Evolutionary conservation across 805 yeast genomes (phyloP).

Genomic region (Kluyveromyces lactis): DNA sequence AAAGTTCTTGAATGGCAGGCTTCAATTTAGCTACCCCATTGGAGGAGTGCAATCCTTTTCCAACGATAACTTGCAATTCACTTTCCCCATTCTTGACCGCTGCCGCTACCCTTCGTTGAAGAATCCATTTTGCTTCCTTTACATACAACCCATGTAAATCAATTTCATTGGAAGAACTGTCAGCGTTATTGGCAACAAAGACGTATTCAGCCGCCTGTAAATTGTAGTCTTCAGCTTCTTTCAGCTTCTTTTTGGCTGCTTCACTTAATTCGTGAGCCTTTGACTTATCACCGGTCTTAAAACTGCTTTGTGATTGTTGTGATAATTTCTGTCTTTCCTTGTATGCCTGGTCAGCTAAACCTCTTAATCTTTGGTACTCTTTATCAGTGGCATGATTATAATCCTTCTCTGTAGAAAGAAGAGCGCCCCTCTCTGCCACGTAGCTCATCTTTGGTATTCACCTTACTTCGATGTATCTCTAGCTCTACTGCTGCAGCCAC

Average conservation of each 20-base stretch:
- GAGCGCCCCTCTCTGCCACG: slow-evolving; percentile 12
- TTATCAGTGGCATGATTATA: slow-evolving; percentile 67
- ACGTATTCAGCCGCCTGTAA: slow-evolving; percentile 83
- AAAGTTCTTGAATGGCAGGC: slow-evolving; percentile 79
- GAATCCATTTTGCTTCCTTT: slow-evolving; percentile 73
- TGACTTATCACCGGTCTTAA: slow-evolving; percentile 60
- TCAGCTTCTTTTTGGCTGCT: slow-evolving; percentile 51
- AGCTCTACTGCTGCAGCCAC: too few species aligned
- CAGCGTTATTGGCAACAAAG: slow-evolving; percentile 79
- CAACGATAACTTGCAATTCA: slow-evolving; percentile 75
- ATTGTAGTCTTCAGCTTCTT: slow-evolving; percentile 61
- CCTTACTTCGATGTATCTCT: neutral
- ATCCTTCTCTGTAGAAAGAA: slow-evolving; percentile 31
- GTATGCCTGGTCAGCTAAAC: slow-evolving; percentile 60
- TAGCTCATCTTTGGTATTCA: neutral
- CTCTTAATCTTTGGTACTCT: slow-evolving; percentile 55
- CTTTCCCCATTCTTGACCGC: slow-evolving; percentile 51
- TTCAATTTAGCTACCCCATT: slow-evolving; percentile 78
- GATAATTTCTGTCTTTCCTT: slow-evolving; percentile 47
- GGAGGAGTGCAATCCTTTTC: slow-evolving; percentile 82
- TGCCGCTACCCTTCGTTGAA: slow-evolving; percentile 65
- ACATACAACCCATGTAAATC: slow-evolving; percentile 90
- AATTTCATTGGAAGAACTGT: slow-evolving; percentile 76
- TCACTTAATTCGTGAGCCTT: slow-evolving; percentile 67
- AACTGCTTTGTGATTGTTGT: slow-evolving; percentile 69